Evolutionary conservation across 2,329 filamentous ascomycete species (phyloP).

Genomic region (Fusarium sublunatum): DNA sequence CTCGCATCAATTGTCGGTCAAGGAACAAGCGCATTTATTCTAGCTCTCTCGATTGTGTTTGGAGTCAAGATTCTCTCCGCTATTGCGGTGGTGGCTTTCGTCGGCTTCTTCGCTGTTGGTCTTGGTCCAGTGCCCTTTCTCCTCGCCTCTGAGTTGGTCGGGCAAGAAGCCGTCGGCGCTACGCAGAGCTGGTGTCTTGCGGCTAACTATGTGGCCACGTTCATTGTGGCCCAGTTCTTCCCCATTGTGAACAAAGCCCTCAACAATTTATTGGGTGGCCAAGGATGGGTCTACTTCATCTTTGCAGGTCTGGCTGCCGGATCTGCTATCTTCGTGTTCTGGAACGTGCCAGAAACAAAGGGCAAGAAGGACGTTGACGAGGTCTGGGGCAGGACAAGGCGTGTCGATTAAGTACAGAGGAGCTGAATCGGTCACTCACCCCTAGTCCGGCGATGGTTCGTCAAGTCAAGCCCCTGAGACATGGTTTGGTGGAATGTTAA

Average conservation of each 20-base stretch:
- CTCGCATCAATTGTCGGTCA: conserved; percentile 86
- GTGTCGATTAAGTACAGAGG: conserved; percentile 57
- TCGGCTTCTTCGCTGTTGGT: conserved; percentile 89
- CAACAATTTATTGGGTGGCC: conserved; percentile 70
- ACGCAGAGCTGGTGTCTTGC: conserved; percentile 89
- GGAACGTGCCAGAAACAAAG: conserved; percentile 86
- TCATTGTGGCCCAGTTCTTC: conserved; percentile 94
- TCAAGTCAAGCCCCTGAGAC: not conserved
- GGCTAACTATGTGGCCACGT: conserved; percentile 90
- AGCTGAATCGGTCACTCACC: not conserved
- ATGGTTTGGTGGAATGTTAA: not conserved
- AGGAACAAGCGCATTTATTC: conserved; percentile 78
- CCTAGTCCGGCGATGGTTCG: not conserved
- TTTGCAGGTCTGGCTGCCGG: conserved; percentile 80
- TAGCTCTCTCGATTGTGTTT: conserved; percentile 84
- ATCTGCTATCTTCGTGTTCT: conserved; percentile 77
- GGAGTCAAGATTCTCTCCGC: conserved; percentile 81
- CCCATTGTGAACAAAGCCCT: conserved; percentile 83
- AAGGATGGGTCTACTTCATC: conserved; percentile 90
- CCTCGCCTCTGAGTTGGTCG: conserved; percentile 89
- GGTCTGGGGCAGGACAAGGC: conserved; percentile 81
- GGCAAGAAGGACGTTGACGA: conserved; percentile 87
- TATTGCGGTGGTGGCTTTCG: conserved; percentile 84
- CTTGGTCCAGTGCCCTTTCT: conserved; percentile 96
- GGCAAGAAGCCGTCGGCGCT: conserved; percentile 88